phyloP scores from a whole-genome alignment of 164 flowering plant species.

The Buxus sempervirens region DNA sequence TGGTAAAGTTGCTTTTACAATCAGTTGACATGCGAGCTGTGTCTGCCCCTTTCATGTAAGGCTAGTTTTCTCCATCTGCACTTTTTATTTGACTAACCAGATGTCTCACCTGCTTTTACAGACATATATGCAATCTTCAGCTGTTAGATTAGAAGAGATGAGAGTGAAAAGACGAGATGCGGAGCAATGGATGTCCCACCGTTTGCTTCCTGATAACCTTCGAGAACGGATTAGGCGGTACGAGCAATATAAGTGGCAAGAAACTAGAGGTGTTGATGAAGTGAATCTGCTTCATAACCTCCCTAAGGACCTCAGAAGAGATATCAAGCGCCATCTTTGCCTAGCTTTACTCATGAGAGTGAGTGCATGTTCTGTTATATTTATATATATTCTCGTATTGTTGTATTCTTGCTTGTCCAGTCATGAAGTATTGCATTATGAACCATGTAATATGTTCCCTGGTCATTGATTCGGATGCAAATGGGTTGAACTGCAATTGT shows the following conservation, averaged over 20 bases:
- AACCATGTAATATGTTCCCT: neutral
- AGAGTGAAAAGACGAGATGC: constrained; percentile 62
- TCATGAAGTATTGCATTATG: no score
- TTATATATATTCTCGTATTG: neutral
- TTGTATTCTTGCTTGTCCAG: neutral
- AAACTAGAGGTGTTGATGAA: constrained; percentile 67
- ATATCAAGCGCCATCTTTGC: constrained; percentile 62
- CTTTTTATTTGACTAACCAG: neutral
- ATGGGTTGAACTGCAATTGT: neutral
- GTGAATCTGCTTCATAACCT: constrained; percentile 45
- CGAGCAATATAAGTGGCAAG: constrained; percentile 68
- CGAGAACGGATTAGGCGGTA: constrained; percentile 53
- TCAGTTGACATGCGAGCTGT: no score
- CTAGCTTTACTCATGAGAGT: constrained; percentile 50
- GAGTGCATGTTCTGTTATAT: constrained; percentile 17
- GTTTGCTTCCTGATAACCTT: constrained; percentile 51
- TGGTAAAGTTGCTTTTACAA: no score
- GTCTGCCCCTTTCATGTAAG: no score
- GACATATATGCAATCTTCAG: constrained; percentile 62
- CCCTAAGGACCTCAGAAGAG: constrained; percentile 65
- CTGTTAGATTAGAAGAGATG: constrained; percentile 63
- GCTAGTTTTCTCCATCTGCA: neutral
- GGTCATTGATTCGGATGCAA: neutral
- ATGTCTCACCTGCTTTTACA: constrained; percentile 16
- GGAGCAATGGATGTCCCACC: constrained; percentile 74